Base-by-base conservation (phyloP, 768 basidiomycete genomes). In the Agaricus sinodeliciosus region DNA sequence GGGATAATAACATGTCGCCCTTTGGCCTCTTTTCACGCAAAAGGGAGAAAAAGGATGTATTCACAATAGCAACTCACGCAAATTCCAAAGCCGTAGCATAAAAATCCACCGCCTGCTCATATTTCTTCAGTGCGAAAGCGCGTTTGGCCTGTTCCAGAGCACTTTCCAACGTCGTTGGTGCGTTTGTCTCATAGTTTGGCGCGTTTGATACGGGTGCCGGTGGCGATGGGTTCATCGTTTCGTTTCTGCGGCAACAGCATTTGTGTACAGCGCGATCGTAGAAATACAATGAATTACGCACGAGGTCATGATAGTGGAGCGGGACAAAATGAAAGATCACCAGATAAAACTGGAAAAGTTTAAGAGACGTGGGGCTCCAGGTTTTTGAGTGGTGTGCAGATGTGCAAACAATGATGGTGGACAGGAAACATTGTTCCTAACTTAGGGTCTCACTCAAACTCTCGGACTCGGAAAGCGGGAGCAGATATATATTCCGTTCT, bases 111-210 rank as follows among this genome's bases (percentile, higher is more conserved):
- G 93, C 86, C 61, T 90, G 83, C 60, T 93, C 88, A 60, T 83
- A 94, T 67, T 90, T 89, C 64, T 77, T 80, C 63, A 94, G 80
- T 26, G 92, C 90, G 68, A 90, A 90, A 1, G 90, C 90, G 73
- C 90, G 88, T 75, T 87, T 88, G 1, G 85, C 90, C 56, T 82
- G 85, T 63, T 90, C 89, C 51, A 92, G 71, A 9, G 77, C 73
- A 43, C 70, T 78, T 59, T 85, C 82, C 52, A 86, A 59, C 15
- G 72, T 70, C 47, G 65, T 58, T 45, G 57, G 51, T 58, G 51
- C 46, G 27, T 46, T 18, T 55, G 48, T 19, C 65, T 60, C 40
- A 12, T 34, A 26, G 59, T 64, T 43, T 28, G 34, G 43, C 34
- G 50, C 64, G 63, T 72, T 68, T 19, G 62, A 43, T 19, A 55